Conservation (phyloP, 1,139 yeast species). For the Suzukiozyma palmioleophila region DNA sequence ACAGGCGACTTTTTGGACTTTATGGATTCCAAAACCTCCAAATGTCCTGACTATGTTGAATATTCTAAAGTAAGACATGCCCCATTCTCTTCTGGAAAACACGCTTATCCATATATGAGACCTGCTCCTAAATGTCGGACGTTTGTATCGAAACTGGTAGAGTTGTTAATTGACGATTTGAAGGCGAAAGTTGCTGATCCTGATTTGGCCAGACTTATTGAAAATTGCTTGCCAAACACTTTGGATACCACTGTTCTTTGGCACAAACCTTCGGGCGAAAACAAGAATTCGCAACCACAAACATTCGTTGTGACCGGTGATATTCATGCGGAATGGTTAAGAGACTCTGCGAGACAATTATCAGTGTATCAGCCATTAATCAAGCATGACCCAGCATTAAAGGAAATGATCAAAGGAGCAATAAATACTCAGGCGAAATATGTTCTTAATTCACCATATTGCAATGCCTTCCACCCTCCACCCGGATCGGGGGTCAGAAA, state of each 20-base stretch:
- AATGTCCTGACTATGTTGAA: conserved; percentile 40
- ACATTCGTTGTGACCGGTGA: conserved; percentile 84
- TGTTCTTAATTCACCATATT: conserved; percentile 63
- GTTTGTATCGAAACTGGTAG: conserved; percentile 60
- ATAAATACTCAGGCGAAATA: conserved; percentile 73
- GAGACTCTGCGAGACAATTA: conserved; percentile 83
- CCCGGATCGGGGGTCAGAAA: conserved; percentile 49
- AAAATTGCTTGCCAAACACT: conserved; percentile 83
- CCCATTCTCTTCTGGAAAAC: conserved; percentile 47
- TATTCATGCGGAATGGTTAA: conserved; percentile 83
- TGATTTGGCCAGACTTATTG: conserved; percentile 72
- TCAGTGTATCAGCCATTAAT: conserved; percentile 68
- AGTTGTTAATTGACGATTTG: conserved; percentile 53
- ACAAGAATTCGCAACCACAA: conserved; percentile 17
- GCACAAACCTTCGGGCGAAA: conserved; percentile 37
- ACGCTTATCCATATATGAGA: conserved; percentile 66
- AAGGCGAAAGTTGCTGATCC: conserved; percentile 47
- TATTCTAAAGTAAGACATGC: conserved; percentile 41
- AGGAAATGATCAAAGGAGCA: conserved; percentile 65
- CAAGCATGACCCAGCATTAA: conserved; percentile 45
- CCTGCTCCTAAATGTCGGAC: conserved; percentile 73
- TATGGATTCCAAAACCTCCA: conserved; percentile 17
- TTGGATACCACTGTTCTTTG: conserved; percentile 82
- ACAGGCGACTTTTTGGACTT: conserved; percentile 10
- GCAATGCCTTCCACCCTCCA: conserved; percentile 92